These are phyloP conservation scores for Ajuga reptans DNA, from an alignment of 305 asterid species.

Conservation along the genomic window DNA sequence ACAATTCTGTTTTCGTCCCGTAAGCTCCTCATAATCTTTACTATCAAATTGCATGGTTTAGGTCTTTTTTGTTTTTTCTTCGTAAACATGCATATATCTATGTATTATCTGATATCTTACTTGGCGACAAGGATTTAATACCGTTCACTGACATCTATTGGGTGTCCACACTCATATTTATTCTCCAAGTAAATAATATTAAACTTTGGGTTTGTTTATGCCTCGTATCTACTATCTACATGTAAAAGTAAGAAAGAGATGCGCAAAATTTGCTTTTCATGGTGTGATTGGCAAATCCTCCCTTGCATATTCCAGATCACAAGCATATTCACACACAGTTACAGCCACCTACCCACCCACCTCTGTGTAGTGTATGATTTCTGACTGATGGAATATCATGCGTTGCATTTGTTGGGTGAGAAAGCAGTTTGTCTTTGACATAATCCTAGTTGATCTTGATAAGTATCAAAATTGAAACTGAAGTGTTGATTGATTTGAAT, in stretches of 20 bases:
- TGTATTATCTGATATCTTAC: neutral
- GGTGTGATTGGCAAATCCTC: too few species aligned
- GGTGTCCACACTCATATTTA: neutral
- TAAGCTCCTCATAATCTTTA: slow-evolving; percentile 37
- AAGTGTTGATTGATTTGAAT: slow-evolving; percentile 19
- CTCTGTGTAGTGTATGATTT: too few species aligned
- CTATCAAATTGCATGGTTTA: neutral
- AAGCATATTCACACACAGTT: too few species aligned
- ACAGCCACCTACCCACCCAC: too few species aligned
- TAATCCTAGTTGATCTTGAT: too few species aligned
- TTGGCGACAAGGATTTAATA: neutral
- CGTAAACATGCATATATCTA: neutral
- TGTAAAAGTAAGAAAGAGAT: too few species aligned
- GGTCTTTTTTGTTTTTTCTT: neutral
- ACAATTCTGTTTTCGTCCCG: slow-evolving; percentile 94
- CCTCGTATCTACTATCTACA: too few species aligned
- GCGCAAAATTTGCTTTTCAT: too few species aligned
- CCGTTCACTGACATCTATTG: neutral
- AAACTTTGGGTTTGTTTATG: neutral
- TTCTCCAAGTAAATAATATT: neutral
- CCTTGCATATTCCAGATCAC: too few species aligned
- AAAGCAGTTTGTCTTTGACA: too few species aligned
- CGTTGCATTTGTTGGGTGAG: too few species aligned
- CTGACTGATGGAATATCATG: too few species aligned
- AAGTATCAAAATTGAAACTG: neutral